Percentiles rank a stretch among this genome's conserved stretches.
These are phyloP conservation scores for Fusarium luffae DNA, from an alignment of 2,329 filamentous ascomycete genomes.

Conservation along the genomic window DNA sequence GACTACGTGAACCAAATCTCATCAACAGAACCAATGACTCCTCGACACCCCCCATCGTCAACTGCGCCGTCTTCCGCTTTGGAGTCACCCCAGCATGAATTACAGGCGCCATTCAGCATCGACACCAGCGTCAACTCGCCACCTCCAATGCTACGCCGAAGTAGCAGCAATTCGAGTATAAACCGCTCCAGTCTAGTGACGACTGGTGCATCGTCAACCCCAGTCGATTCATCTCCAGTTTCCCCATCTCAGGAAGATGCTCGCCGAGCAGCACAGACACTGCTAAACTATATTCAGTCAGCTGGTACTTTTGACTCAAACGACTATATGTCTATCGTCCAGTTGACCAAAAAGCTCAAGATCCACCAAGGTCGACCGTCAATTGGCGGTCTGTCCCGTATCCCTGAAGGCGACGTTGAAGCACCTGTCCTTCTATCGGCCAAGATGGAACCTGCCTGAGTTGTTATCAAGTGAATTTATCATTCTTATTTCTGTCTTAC, in stretches of 20 bases:
- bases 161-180: conserved; percentile 52
- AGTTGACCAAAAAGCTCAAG: conserved; percentile 86
- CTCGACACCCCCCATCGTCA: conserved; percentile 60
- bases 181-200: conserved; percentile 37
- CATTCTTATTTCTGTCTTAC: conserved; percentile 23
- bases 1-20: conserved; percentile 63
- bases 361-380: conserved; percentile 60
- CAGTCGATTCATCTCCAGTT: conserved; percentile 66
- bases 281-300: conserved; percentile 83
- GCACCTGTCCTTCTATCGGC: conserved; percentile 49
- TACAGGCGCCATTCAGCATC: conserved; percentile 56
- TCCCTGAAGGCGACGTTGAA: conserved; percentile 68
- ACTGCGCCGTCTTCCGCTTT: conserved; percentile 64
- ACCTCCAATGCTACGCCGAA: conserved; percentile 48
- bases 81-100: conserved; percentile 63
- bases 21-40: conserved; percentile 59
- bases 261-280: conserved; percentile 80
- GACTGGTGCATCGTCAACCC: conserved; percentile 37
- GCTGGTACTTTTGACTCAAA: conserved; percentile 78
- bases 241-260: conserved; percentile 89
- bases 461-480: neutral
- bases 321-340: conserved; percentile 81
- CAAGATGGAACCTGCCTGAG: conserved; percentile 48
- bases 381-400: conserved; percentile 64
- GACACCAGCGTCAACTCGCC: conserved; percentile 58